phyloP scores from a whole-genome alignment of 495 filamentous ascomycete genomes.

The Penicillium coffeae region DNA sequence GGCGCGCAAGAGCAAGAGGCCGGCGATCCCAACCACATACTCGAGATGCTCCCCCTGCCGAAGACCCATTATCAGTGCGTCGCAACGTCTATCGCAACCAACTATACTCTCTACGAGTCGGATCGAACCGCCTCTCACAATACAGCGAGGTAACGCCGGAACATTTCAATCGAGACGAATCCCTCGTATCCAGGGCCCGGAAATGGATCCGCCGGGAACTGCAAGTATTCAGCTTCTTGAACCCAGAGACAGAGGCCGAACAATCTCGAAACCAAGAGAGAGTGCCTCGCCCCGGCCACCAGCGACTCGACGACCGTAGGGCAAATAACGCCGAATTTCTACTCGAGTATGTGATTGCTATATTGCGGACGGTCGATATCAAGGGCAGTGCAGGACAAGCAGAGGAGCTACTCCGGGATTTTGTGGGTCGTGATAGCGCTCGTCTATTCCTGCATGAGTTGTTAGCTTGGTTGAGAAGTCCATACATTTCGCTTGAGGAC shows the following conservation, averaged over 20 bases:
- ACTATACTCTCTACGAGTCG: slow-evolving; percentile 80
- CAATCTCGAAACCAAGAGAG: slow-evolving; percentile 11
- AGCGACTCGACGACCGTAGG: slow-evolving; percentile 44
- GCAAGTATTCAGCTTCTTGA: slow-evolving; percentile 77
- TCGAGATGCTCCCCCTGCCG: slow-evolving; percentile 24
- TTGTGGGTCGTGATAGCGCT: slow-evolving; percentile 74
- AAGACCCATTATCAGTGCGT: slow-evolving; percentile 63
- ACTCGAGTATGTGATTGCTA: slow-evolving; percentile 82
- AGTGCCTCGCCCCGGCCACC: slow-evolving; percentile 30
- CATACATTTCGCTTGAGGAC: slow-evolving; percentile 60
- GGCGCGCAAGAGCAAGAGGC: slow-evolving; percentile 18
- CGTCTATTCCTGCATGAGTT: slow-evolving; percentile 82
- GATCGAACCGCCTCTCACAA: slow-evolving; percentile 73
- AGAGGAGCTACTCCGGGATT: slow-evolving; percentile 83
- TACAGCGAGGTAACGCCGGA: slow-evolving; percentile 73
- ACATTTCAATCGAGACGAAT: slow-evolving; percentile 57
- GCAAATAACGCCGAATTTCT: slow-evolving; percentile 83
- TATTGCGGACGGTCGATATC: slow-evolving; percentile 87
- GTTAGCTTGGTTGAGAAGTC: slow-evolving; percentile 75
- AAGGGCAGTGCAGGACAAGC: slow-evolving; percentile 80
- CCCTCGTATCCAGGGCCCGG: slow-evolving; percentile 75
- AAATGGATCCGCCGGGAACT: slow-evolving; percentile 87
- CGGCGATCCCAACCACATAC: slow-evolving; percentile 22
- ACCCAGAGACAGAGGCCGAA: slow-evolving; percentile 29
- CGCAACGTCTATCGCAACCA: slow-evolving; percentile 71